These are phyloP conservation scores for Copromyces sp. DNA, from an alignment of 495 filamentous ascomycete genomes.

Conservation along the genomic window DNA sequence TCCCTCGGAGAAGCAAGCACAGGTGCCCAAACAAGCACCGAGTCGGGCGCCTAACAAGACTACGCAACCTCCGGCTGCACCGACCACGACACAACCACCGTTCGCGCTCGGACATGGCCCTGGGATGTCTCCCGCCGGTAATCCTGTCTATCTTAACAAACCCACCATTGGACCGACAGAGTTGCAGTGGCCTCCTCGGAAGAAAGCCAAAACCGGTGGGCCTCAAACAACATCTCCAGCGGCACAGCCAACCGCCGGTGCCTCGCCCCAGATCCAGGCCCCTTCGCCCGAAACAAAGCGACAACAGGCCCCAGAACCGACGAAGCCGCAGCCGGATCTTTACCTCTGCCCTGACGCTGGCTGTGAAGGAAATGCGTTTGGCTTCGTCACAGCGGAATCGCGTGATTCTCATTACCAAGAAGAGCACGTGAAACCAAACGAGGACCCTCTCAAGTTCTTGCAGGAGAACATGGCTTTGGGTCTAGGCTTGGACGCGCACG, in stretches of 20 bases:
- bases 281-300: conserved; percentile 37
- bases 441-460: conserved; percentile 42
- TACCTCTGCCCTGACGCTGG: conserved; percentile 32
- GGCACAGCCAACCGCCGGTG: conserved; percentile 19
- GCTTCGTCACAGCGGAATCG: conserved; percentile 45
- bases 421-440: conserved; percentile 43
- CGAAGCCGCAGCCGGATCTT: conserved; percentile 27
- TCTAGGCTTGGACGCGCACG: conserved; percentile 39
- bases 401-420: conserved; percentile 40
- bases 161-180: conserved; percentile 37
- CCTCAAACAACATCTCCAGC: conserved; percentile 16
- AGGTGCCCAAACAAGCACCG: conserved; percentile 39
- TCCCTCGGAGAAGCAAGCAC: conserved; percentile 59
- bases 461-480: conserved; percentile 33
- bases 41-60: conserved; percentile 31
- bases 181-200: conserved; percentile 43
- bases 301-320: conserved; percentile 23
- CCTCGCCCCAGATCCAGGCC: conserved; percentile 40
- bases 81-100: conserved; percentile 53
- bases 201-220: conserved; percentile 39
- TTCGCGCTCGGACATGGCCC: conserved; percentile 49
- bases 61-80: conserved; percentile 47
- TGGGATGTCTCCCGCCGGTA: conserved; percentile 61
- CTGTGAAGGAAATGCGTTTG: conserved; percentile 38
- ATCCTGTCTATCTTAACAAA: conserved; percentile 45